Evolutionary conservation across 371 early-diverging fungal genomes (phyloP).

Genomic region (Zychaea mexicana): DNA sequence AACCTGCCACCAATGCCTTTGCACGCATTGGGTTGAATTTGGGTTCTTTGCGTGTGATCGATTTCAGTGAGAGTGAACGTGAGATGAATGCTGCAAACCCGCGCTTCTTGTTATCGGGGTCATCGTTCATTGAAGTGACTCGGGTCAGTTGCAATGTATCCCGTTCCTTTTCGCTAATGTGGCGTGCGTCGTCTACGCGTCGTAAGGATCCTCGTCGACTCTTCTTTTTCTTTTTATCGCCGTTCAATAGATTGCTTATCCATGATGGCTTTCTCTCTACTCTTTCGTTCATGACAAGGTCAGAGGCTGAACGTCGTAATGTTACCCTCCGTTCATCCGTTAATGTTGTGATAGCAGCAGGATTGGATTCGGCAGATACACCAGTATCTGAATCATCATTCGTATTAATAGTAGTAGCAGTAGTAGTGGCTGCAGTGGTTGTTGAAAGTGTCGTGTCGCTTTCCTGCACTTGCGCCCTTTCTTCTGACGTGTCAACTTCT

Average conservation of each 20-base stretch:
- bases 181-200: slow-evolving; percentile 12
- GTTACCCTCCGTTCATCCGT: not conserved
- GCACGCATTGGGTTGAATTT: not conserved
- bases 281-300: slow-evolving; percentile 4
- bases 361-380: not conserved
- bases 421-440: too few relatives aligned
- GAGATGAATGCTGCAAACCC: slow-evolving; percentile 29
- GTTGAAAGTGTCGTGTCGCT: too few relatives aligned
- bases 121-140: not conserved
- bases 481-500: too few relatives aligned
- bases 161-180: slow-evolving; percentile 5
- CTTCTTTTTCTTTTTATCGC: slow-evolving; percentile 19
- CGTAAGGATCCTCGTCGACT: slow-evolving; percentile 12
- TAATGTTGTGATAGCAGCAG: too few relatives aligned
- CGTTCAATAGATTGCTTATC: slow-evolving; percentile 25
- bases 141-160: slow-evolving; percentile 5
- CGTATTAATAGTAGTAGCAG: too few relatives aligned
- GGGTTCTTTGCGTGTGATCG: slow-evolving; percentile 4
- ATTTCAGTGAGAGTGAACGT: slow-evolving; percentile 27
- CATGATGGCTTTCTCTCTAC: slow-evolving; percentile 28
- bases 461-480: not conserved
- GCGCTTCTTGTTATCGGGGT: slow-evolving; percentile 7
- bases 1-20: not conserved
- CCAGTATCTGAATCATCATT: not conserved
- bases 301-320: slow-evolving; percentile 3